These are phyloP conservation scores for Singerocomus rubriflavus DNA, from an alignment of 1,284 basidiomycete genomes.

Conservation along the genomic window DNA sequence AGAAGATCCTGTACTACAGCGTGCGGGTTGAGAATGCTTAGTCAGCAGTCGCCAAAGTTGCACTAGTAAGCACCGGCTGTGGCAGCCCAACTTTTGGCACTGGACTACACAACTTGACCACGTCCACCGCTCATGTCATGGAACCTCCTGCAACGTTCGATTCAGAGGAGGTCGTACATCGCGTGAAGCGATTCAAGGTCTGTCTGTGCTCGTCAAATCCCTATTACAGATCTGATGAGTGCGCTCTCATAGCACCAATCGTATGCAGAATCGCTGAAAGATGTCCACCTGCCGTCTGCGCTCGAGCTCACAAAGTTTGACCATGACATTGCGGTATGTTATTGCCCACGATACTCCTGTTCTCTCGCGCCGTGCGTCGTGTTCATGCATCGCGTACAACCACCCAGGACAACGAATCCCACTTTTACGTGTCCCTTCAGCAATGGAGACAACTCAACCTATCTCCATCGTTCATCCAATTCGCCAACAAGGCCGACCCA, in stretches of 20 bases:
- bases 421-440: slow-evolving; percentile 66
- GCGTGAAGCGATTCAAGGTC: slow-evolving; percentile 47
- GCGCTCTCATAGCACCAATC: slow-evolving; percentile 59
- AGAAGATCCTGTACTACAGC: too few species aligned
- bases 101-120: not conserved
- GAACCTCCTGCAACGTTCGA: slow-evolving; percentile 5
- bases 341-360: not conserved
- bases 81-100: not conserved
- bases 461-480: slow-evolving; percentile 69
- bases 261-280: slow-evolving; percentile 61
- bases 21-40: slow-evolving; percentile 11
- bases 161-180: slow-evolving; percentile 27
- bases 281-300: slow-evolving; percentile 68
- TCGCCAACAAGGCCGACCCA: slow-evolving; percentile 57
- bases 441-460: slow-evolving; percentile 81
- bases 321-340: slow-evolving; percentile 55
- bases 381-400: not conserved
- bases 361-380: not conserved
- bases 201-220: not conserved
- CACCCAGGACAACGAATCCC: slow-evolving; percentile 66
- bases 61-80: not conserved
- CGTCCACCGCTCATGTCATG: slow-evolving; percentile 13
- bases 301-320: slow-evolving; percentile 56
- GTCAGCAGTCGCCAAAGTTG: slow-evolving; percentile 12
- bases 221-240: not conserved